phyloP scores from a whole-genome alignment of 768 basidiomycete genomes.

The Porphyrellus cyaneotinctus region DNA sequence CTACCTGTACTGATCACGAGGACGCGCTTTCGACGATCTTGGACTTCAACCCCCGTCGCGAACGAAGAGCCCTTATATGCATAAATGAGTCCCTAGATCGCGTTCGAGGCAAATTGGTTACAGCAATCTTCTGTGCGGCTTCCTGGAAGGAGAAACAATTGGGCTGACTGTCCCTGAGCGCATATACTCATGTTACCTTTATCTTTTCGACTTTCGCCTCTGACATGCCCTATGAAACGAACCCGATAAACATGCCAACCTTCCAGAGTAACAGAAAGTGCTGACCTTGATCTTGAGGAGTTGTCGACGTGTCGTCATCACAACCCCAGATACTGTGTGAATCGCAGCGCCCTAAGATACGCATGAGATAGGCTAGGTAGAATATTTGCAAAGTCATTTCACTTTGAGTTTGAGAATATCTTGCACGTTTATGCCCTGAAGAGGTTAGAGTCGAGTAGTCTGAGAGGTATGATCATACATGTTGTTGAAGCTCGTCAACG shows the following conservation, averaged over 20 bases:
- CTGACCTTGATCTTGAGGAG: constrained; percentile 89
- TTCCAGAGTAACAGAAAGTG: not conserved
- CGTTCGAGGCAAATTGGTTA: constrained; percentile 22
- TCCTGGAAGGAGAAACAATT: constrained; percentile 48
- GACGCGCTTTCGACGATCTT: constrained; percentile 79
- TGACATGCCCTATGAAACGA: constrained; percentile 70
- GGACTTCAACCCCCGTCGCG: constrained; percentile 86
- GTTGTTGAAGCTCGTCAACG: constrained; percentile 82
- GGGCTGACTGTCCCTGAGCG: not conserved
- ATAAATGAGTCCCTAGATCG: not conserved
- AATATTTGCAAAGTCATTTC: constrained; percentile 5
- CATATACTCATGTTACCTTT: constrained; percentile 50
- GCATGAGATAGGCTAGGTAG: not conserved
- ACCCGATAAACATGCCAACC: not conserved
- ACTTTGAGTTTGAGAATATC: constrained; percentile 94
- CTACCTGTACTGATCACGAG: constrained; percentile 87
- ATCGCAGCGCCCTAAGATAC: constrained; percentile 63
- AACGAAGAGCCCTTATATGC: constrained; percentile 80
- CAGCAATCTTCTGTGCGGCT: constrained; percentile 84
- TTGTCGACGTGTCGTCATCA: constrained; percentile 87
- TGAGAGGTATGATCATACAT: constrained; percentile 41
- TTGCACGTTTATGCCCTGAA: constrained; percentile 89
- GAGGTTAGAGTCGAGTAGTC: constrained; percentile 4
- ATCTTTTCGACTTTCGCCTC: constrained; percentile 98
- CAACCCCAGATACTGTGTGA: constrained; percentile 81